Percentiles rank a stretch among this genome's conserved stretches.
Evolutionary conservation across 805 yeast genomes (phyloP).

Genomic region (Hanseniaspora lindneri): DNA sequence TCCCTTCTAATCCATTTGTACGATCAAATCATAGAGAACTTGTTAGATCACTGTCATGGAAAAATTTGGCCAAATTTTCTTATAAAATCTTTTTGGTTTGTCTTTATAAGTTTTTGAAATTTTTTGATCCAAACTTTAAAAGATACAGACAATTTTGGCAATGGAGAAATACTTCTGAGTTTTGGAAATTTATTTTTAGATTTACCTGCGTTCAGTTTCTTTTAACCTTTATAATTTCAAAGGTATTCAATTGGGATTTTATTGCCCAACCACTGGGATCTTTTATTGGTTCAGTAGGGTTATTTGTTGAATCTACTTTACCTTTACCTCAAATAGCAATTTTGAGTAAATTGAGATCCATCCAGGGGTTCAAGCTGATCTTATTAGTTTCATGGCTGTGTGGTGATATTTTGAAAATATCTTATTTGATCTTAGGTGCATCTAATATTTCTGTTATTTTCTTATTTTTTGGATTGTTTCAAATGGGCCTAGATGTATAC

Average conservation of each 20-base stretch:
- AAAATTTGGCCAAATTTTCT: constrained; percentile 20
- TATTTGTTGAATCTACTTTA: constrained; percentile 58
- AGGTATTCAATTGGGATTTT: constrained; percentile 32
- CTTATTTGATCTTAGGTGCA: constrained; percentile 67
- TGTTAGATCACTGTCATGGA: constrained; percentile 21
- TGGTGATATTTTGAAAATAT: constrained; percentile 71
- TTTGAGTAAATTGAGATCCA: constrained; percentile 50
- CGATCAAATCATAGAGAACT: constrained; percentile 25
- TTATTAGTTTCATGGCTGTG: constrained; percentile 74
- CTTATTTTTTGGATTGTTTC: constrained; percentile 61
- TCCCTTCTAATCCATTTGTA: constrained; percentile 24
- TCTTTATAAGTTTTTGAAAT: constrained; percentile 36
- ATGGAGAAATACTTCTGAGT: constrained; percentile 51
- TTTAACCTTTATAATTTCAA: constrained; percentile 26
- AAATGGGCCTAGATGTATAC: constrained; percentile 59
- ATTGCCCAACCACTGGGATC: constrained; percentile 43
- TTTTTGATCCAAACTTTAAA: constrained; percentile 58
- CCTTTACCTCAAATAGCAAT: constrained; percentile 72
- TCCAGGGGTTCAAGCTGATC: constrained; percentile 68
- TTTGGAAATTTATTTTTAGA: constrained; percentile 49
- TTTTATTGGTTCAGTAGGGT: constrained; percentile 48
- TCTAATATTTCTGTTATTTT: constrained; percentile 53
- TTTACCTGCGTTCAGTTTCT: constrained; percentile 35
- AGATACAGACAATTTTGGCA: constrained; percentile 74
- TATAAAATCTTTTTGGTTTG: constrained; percentile 24